These are phyloP conservation scores for Tolypocladium ovalisporum DNA, from an alignment of 2,329 filamentous ascomycete genomes.

Conservation along the genomic window DNA sequence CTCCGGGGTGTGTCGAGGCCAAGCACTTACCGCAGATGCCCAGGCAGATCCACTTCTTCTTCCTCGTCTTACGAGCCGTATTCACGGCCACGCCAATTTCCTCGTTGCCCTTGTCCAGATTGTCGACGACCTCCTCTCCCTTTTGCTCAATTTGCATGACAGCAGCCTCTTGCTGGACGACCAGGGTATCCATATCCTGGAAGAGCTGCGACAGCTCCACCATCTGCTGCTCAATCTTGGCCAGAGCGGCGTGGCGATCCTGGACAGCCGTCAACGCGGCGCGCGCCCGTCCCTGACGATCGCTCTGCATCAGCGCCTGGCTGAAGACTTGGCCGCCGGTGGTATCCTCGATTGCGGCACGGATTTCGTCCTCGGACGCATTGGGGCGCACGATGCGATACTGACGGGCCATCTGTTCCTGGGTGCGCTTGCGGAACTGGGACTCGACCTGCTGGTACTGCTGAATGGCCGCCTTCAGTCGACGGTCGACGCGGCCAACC, in stretches of 20 bases:
- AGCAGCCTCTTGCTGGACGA: slow-evolving; percentile 75
- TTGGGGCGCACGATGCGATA: slow-evolving; percentile 83
- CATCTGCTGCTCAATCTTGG: slow-evolving; percentile 88
- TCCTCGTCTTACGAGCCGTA: slow-evolving; percentile 68
- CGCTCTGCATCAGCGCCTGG: slow-evolving; percentile 73
- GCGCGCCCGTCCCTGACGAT: slow-evolving; percentile 70
- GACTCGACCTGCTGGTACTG: slow-evolving; percentile 73
- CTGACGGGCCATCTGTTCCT: slow-evolving; percentile 78
- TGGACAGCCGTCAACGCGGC: slow-evolving; percentile 70
- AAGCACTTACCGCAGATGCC: slow-evolving; percentile 51
- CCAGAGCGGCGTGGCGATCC: slow-evolving; percentile 74
- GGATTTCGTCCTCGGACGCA: slow-evolving; percentile 67
- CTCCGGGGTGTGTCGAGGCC: background rate
- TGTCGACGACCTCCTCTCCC: slow-evolving; percentile 72
- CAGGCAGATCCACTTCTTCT: slow-evolving; percentile 96
- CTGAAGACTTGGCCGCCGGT: slow-evolving; percentile 72
- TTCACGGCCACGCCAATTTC: slow-evolving; percentile 73
- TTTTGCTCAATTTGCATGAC: slow-evolving; percentile 77
- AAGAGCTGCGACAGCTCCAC: slow-evolving; percentile 79
- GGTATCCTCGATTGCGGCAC: slow-evolving; percentile 63
- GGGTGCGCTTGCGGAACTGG: slow-evolving; percentile 66
- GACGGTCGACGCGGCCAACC: slow-evolving; percentile 68
- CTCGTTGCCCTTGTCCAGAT: slow-evolving; percentile 75
- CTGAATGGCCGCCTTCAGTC: slow-evolving; percentile 71
- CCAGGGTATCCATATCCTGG: slow-evolving; percentile 76